Conservation (phyloP, 2,329 filamentous ascomycete species). For the Gnomoniopsis smithogilvyi region DNA sequence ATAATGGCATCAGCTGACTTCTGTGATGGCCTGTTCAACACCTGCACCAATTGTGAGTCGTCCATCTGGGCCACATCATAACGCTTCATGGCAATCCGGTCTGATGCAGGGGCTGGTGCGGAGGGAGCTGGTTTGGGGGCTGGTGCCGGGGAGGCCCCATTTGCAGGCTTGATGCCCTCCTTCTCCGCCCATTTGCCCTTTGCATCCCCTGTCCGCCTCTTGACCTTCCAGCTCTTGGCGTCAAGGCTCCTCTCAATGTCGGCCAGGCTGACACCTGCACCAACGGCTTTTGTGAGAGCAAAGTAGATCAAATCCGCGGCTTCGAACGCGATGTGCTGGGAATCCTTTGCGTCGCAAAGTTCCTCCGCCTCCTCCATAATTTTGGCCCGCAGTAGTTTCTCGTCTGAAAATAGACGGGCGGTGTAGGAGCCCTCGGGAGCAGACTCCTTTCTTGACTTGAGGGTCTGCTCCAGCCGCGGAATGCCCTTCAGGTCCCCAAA, state of each 20-base stretch:
- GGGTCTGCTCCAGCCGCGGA: constrained; percentile 80
- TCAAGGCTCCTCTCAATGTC: constrained; percentile 93
- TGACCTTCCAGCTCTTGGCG: constrained; percentile 92
- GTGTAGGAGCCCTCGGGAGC: constrained; percentile 93
- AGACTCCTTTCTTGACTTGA: constrained; percentile 75
- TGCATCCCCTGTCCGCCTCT: constrained; percentile 87
- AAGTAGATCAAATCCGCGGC: constrained; percentile 96
- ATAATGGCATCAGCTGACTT: constrained; percentile 93
- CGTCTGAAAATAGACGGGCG: constrained; percentile 85
- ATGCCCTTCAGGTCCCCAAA: constrained; percentile 84
- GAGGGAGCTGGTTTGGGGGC: constrained; percentile 27
- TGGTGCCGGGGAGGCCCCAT: constrained; percentile 31
- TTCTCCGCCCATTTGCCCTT: constrained; percentile 91
- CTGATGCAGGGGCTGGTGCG: constrained; percentile 25
- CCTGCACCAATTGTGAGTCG: constrained; percentile 64
- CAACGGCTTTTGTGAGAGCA: constrained; percentile 83
- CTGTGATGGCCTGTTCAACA: constrained; percentile 85
- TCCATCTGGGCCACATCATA: constrained; percentile 66
- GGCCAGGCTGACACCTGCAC: constrained; percentile 77
- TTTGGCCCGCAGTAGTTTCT: constrained; percentile 86
- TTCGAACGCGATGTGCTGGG: constrained; percentile 86
- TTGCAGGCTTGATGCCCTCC: constrained; percentile 59
- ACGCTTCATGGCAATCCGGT: constrained; percentile 78
- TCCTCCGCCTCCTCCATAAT: constrained; percentile 99
- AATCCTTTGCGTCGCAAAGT: constrained; percentile 79